Evolutionary conservation across 768 basidiomycete genomes (phyloP).

Genomic region (Clitopilus passeckerianus): DNA sequence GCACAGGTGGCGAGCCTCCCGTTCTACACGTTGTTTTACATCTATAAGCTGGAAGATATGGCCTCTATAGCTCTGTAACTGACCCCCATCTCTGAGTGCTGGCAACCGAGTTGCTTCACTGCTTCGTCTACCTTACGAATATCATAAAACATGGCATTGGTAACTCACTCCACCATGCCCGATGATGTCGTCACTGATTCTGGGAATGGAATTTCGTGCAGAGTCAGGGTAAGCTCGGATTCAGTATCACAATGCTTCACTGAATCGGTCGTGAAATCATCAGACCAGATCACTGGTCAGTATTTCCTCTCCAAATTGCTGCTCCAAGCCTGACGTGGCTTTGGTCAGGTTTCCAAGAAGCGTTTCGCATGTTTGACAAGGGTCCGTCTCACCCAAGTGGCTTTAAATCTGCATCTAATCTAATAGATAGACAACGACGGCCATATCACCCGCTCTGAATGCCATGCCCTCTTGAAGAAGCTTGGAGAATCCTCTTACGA

Average conservation of each 20-base stretch:
- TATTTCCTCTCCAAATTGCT: background rate
- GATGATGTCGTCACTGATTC: background rate
- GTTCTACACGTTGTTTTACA: background rate
- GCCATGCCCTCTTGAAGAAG: background rate
- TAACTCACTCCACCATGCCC: background rate
- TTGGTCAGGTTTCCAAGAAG: background rate
- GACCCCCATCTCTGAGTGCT: background rate
- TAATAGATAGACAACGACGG: background rate
- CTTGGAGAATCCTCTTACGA: background rate
- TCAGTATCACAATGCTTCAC: too few relatives aligned
- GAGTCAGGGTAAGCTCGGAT: background rate
- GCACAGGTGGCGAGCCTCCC: background rate
- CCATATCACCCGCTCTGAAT: background rate
- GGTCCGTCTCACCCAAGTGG: background rate
- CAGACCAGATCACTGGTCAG: conserved; percentile 2
- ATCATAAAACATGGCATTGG: background rate
- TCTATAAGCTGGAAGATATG: background rate
- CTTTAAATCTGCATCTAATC: background rate
- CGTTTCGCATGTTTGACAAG: background rate
- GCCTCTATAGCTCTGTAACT: background rate
- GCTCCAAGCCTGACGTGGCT: background rate
- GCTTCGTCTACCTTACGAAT: background rate
- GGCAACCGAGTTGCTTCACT: background rate
- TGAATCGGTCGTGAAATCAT: background rate
- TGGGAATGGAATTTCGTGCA: background rate